Evolutionary conservation across 2,329 filamentous ascomycete species (phyloP).

Genomic region (Albifimbria verrucaria): DNA sequence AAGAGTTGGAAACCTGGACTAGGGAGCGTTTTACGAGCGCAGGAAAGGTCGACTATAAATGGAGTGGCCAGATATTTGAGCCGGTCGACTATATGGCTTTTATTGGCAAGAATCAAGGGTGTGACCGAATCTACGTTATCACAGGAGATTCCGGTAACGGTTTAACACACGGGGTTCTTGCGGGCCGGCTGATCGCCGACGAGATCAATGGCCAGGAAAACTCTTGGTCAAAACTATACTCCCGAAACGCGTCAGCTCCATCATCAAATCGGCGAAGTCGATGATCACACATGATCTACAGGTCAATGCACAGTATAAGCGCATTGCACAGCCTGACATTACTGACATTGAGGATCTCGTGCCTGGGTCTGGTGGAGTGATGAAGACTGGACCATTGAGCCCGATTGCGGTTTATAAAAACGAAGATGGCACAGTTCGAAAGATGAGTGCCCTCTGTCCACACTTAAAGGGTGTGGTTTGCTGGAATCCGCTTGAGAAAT

Average conservation of each 20-base stretch:
- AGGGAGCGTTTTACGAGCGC: conserved; percentile 49
- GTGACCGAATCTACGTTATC: conserved; percentile 47
- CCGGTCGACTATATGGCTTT: conserved; percentile 53
- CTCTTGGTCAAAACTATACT: conserved; percentile 47
- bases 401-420: conserved; percentile 56
- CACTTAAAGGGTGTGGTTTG: conserved; percentile 54
- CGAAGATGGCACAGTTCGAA: conserved; percentile 45
- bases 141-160: conserved; percentile 58
- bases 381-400: conserved; percentile 43
- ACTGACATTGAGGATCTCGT: conserved; percentile 53
- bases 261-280: conserved; percentile 39
- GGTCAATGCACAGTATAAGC: conserved; percentile 55
- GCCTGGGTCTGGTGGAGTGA: conserved; percentile 45
- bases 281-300: conserved; percentile 51
- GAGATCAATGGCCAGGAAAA: conserved; percentile 48
- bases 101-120: conserved; percentile 53
- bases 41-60: conserved; percentile 48
- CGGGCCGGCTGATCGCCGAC: conserved; percentile 49
- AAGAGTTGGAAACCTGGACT: conserved; percentile 50
- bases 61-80: conserved; percentile 57
- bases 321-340: conserved; percentile 50
- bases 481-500: conserved; percentile 53
- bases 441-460: conserved; percentile 53
- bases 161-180: conserved; percentile 53
- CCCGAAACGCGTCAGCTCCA: conserved; percentile 43